Base-by-base conservation (phyloP, 768 basidiomycete species). In the Kwoniella dendrophila region DNA sequence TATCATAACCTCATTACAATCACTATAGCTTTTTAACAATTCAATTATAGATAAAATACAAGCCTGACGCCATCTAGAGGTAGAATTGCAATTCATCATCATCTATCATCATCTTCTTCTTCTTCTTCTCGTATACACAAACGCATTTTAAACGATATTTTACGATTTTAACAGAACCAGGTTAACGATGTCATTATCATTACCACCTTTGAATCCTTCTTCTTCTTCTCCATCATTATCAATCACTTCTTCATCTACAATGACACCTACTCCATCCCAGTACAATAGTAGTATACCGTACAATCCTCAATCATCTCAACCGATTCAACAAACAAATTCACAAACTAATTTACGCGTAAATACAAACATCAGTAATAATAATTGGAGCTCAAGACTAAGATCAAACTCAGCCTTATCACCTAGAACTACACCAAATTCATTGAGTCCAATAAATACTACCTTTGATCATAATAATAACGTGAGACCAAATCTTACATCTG, bases 371-470 rank as follows among this genome's bases (percentile, higher is more conserved):
- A n/a, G 50, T n/a, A 27, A 20, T 34, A 38, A 32, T 56, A 29
- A 26, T 11, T 48, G 30, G 6, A 38, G 2, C 18, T 53, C 59
- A 33, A 26, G 50, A 22, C 18, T 53, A 22, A 27, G 55, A 14
- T 52, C 59, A 14, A 60, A 60, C 29, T 52, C 59, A 16, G 50
- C 60, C 11, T 26, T 62, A 12, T 56, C 60, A 22, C 49, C 60
- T 36, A 24, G 52, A 48, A 40, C 49, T 22, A 44, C 50, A 7
- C 38, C 59, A 11, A 52, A 44, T 24, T 59, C 50, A 16, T 34
- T 56, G n/a, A 58, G 56, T 36, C 56, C 56, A 18, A 58, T 58
- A 6, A 58, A 58, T 33, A 58, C 56, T 3, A n/a, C n/a, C n/a
- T n/a, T n/a, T n/a, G n/a, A n/a, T n/a, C n/a, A n/a, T n/a, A n/a